These are phyloP conservation scores for Yamadazyma buinensis DNA, from an alignment of 1,139 yeast species.

Conservation along the genomic window DNA sequence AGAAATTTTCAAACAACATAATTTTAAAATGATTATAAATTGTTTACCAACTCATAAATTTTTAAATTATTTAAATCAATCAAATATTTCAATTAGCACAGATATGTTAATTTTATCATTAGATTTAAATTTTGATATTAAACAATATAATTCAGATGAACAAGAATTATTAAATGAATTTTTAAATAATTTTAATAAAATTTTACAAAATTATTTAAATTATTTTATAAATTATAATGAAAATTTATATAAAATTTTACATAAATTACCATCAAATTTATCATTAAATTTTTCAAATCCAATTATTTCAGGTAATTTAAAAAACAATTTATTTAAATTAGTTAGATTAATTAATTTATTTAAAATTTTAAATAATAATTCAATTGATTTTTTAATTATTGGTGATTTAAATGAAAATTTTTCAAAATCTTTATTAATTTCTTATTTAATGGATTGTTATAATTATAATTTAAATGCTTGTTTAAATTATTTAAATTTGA, in stretches of 20 bases:
- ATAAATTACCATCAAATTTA: slow-evolving; percentile 27
- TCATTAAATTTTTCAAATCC: slow-evolving; percentile 31
- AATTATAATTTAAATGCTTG: slow-evolving; percentile 32
- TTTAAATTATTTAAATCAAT: slow-evolving; percentile 19
- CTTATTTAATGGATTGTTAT: slow-evolving; percentile 43
- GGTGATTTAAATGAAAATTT: slow-evolving; percentile 32
- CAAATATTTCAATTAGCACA: slow-evolving; percentile 27
- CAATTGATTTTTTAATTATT: slow-evolving; percentile 35
- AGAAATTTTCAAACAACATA: slow-evolving; percentile 19
- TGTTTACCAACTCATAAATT: slow-evolving; percentile 36
- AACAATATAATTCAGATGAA: slow-evolving; percentile 18
- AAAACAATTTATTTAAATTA: slow-evolving; percentile 35
- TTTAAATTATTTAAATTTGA: slow-evolving; percentile 15
- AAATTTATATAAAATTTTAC: slow-evolving; percentile 23
- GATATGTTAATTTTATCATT: slow-evolving; percentile 38
- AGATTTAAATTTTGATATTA: slow-evolving; percentile 32
- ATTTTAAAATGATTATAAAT: slow-evolving; percentile 39
- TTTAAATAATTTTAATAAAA: slow-evolving; percentile 26
- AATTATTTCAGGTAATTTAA: slow-evolving; percentile 36
- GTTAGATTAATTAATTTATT: slow-evolving; percentile 36
- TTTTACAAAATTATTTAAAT: slow-evolving; percentile 37
- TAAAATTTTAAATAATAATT: slow-evolving; percentile 26
- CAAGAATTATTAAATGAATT: slow-evolving; percentile 22
- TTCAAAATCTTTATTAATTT: slow-evolving; percentile 33
- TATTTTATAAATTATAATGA: slow-evolving; percentile 37